phyloP scores from a whole-genome alignment of 305 asterid genomes.

The Solanum aculeatissimum region DNA sequence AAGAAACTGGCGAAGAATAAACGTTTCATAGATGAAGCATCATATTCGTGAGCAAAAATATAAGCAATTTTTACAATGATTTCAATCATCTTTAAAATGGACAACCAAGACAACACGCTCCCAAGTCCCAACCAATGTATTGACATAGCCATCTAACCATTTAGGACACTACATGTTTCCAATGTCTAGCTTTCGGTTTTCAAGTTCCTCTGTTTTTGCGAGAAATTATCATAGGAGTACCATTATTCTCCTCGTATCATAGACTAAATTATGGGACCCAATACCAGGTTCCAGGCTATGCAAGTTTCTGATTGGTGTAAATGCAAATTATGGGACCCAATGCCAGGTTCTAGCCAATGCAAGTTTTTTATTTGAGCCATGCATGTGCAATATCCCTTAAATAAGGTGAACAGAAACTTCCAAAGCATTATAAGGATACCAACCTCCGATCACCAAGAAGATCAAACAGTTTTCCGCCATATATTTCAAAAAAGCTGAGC shows the following conservation, averaged over 20 bases:
- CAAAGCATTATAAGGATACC: conserved; percentile 14
- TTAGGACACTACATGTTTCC: neutral
- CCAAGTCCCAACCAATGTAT: neutral
- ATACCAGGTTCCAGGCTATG: neutral
- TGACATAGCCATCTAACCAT: neutral
- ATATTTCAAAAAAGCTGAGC: conserved; percentile 96
- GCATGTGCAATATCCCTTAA: neutral
- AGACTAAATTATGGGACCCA: neutral
- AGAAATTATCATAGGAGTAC: neutral
- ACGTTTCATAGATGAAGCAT: neutral
- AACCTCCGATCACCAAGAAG: conserved; percentile 92
- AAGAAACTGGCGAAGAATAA: neutral
- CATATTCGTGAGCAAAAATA: neutral
- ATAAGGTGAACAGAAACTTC: neutral
- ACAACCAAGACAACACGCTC: neutral
- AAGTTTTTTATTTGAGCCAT: neutral
- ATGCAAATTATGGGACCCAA: neutral
- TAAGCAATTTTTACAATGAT: neutral
- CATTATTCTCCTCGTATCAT: neutral
- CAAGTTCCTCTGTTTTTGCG: neutral
- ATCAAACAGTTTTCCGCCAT: conserved; percentile 95
- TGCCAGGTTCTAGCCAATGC: neutral
- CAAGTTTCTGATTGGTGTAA: neutral
- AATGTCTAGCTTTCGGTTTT: neutral
- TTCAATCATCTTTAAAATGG: neutral